phyloP scores from a whole-genome alignment of 2,329 filamentous ascomycete species.

The Cladophialophora bantiana region DNA sequence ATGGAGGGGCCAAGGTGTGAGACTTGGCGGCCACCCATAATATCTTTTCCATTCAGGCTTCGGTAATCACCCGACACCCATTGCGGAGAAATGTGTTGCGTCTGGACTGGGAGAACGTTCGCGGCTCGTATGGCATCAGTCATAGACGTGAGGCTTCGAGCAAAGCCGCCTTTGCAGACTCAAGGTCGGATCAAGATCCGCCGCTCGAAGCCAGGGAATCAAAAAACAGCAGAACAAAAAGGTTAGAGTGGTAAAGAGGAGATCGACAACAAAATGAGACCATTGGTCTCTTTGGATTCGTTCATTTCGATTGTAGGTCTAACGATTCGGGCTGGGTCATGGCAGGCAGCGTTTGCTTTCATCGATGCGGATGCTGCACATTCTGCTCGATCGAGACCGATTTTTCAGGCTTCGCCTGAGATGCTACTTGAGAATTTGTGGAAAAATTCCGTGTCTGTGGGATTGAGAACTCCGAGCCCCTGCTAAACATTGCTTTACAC shows the following conservation, averaged over 20 bases:
- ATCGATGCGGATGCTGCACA: conserved; percentile 28
- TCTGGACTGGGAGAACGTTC: not conserved
- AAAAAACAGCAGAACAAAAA: conserved; percentile 8
- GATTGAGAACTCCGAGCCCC: conserved; percentile 35
- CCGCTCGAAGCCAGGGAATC: conserved; percentile 10
- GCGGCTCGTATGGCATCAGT: not conserved
- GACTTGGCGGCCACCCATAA: conserved; percentile 2
- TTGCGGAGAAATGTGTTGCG: not conserved
- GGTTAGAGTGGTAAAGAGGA: conserved; percentile 7
- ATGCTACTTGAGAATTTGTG: conserved; percentile 24
- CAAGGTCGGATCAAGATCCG: conserved; percentile 4
- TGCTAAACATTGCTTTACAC: conserved; percentile 56
- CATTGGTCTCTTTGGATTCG: conserved; percentile 21
- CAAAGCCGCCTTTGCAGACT: conserved; percentile 7
- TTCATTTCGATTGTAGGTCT: conserved; percentile 38
- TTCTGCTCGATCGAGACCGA: conserved; percentile 29
- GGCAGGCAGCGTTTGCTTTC: conserved; percentile 28
- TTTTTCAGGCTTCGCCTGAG: conserved; percentile 21
- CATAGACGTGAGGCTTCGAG: not conserved
- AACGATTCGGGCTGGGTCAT: conserved; percentile 35
- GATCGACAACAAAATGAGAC: conserved; percentile 8
- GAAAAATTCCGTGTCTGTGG: conserved; percentile 19
- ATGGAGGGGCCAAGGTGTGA: conserved; percentile 6
- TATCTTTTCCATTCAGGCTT: not conserved
- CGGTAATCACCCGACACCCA: not conserved